Conservation (phyloP, 176 grass and related monocot species). For the Chloris gayana region DNA sequence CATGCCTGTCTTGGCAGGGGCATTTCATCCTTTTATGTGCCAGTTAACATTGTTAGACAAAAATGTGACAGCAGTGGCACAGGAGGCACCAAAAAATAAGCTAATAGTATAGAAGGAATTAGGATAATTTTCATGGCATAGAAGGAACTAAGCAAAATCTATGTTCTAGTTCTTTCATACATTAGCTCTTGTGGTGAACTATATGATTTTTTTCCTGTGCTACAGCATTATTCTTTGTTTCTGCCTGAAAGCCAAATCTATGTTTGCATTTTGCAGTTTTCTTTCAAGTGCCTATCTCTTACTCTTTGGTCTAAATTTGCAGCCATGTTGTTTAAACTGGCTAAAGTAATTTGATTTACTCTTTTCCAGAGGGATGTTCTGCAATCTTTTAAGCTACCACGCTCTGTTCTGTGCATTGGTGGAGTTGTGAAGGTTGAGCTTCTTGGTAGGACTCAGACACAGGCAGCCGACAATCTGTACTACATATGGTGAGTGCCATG, state of each 20-base stretch:
- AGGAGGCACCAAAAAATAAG: no score
- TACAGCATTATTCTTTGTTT: neutral
- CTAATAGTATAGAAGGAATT: no score
- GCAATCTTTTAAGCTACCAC: constrained; percentile 71
- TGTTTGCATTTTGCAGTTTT: neutral
- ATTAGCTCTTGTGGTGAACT: neutral
- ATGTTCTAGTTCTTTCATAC: neutral
- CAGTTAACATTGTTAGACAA: no score
- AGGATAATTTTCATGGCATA: no score
- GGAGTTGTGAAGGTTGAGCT: constrained; percentile 78
- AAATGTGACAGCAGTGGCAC: no score
- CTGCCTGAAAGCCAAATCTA: neutral
- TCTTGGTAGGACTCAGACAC: constrained; percentile 66
- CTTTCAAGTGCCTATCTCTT: neutral
- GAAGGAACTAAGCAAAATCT: no score
- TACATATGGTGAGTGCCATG: constrained; percentile 70
- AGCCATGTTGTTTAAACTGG: neutral
- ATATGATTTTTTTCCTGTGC: neutral
- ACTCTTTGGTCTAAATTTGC: neutral
- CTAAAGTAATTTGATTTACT: constrained; percentile 7
- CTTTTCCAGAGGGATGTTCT: constrained; percentile 60
- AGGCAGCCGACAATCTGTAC: constrained; percentile 52
- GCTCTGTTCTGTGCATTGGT: constrained; percentile 72
- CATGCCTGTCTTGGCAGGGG: no score
- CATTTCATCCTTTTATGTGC: no score